Evolutionary conservation across 2,329 filamentous ascomycete genomes (phyloP), one percentile per base, ranked within the genome.

Genomic region (Mycocentrospora acerina): DNA sequence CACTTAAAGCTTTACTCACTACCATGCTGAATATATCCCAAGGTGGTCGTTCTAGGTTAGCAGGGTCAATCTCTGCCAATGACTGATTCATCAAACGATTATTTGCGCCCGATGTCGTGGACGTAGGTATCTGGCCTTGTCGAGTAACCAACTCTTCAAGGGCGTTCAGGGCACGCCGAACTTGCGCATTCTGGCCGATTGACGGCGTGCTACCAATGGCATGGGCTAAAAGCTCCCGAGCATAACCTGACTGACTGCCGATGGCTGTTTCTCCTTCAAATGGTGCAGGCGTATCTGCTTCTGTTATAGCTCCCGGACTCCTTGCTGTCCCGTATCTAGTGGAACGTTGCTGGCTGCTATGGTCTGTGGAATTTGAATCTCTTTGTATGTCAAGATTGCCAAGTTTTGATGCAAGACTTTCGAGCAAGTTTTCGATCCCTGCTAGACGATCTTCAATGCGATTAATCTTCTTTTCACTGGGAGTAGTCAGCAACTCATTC

Each of bases 381-480:
- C 44, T 51, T 7, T 40, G 42, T 12, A 64, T 16, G 24, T 62
- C 57, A 7, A 64, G 32, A 32, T 53, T 51, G 8, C 51, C 44
- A 15, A 66, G 42, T 54, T 57, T 57, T 33, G 55, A 46, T 7
- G 65, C 59, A 16, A 71, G 60, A 17, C 42, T 59, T 25, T 68
- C 63, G 11, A 74, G 56, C 8, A 70, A 57, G 32, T 60, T 51
- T 45, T 78, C 75, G 27, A 79, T 76, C n/a, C 66, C 65, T 6
- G 66, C 65, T 7, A 79, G 59, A 12, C 75, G 69, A 19, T 73
- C 69, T 48, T 77, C 74, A 34, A 79, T 77, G 10, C 71, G 53
- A 43, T 78, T 75, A 32, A 79, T 75, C 55, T 78, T 77, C 51
- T 67, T 72, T 53, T 79, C 76, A 57, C 73, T 77, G 27, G 3